phyloP scores from a whole-genome alignment of 306 rosid species.

The Cucumis melo region DNA sequence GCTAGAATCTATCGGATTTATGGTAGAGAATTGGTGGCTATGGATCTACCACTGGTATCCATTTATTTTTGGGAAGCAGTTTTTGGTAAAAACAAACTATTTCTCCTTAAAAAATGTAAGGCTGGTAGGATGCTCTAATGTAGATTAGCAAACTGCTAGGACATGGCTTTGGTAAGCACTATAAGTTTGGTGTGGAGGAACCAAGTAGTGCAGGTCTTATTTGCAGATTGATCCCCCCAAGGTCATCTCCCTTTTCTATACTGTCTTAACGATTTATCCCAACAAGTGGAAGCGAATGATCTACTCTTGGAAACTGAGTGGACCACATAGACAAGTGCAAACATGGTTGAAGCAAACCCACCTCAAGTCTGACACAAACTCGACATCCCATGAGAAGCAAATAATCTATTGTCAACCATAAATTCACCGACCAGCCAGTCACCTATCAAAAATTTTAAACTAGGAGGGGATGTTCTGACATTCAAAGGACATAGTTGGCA shows the following conservation, averaged over 20 bases:
- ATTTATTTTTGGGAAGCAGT: not conserved
- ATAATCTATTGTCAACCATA: not conserved
- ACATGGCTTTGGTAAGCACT: not conserved
- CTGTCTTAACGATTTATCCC: not conserved
- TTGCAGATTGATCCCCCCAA: not conserved
- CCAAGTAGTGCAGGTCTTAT: not conserved
- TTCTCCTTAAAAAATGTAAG: not conserved
- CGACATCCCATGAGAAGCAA: not conserved
- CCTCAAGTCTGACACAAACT: not conserved
- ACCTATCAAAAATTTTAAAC: not conserved
- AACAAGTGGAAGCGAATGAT: not conserved
- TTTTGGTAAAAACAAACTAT: not conserved
- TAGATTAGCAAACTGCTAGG: not conserved
- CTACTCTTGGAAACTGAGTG: not conserved
- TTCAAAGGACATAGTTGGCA: not conserved
- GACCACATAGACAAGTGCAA: not conserved
- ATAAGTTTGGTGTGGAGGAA: not conserved
- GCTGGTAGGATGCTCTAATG: not conserved
- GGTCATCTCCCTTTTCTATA: not conserved
- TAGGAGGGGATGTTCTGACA: not conserved
- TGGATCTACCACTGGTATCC: not conserved
- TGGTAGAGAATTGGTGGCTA: too few species aligned
- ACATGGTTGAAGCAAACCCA: not conserved
- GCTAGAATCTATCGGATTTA: not conserved
- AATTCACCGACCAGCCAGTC: not conserved